Percentiles rank a stretch among this genome's conserved stretches.
These are phyloP conservation scores for Hyphopichia wangnamkhiaoensis DNA, from an alignment of 1,139 yeast genomes.

Conservation along the genomic window DNA sequence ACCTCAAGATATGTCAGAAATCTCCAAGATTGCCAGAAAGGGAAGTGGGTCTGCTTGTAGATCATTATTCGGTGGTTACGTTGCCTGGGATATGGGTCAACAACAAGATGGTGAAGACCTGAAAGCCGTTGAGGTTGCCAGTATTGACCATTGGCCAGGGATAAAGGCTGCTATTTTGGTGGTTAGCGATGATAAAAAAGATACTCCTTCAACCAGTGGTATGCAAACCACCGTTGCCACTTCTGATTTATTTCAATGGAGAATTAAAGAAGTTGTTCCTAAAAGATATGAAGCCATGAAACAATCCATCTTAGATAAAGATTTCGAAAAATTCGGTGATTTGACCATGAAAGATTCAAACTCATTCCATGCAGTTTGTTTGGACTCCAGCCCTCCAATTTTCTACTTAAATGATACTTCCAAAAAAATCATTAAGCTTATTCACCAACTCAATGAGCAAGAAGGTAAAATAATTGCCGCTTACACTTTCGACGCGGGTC, in stretches of 20 bases:
- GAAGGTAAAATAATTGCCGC: constrained; percentile 79
- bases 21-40: constrained; percentile 92
- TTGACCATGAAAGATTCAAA: constrained; percentile 95
- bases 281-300: constrained; percentile 81
- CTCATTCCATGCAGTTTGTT: constrained; percentile 95
- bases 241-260: constrained; percentile 77
- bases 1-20: constrained; percentile 78
- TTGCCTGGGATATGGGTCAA: constrained; percentile 98
- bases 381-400: constrained; percentile 94
- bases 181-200: constrained; percentile 90
- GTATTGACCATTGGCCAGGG: constrained; percentile 83
- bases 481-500: constrained; percentile 98
- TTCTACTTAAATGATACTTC: constrained; percentile 96
- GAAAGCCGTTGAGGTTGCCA: constrained; percentile 88
- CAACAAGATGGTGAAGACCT: constrained; percentile 79
- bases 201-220: constrained; percentile 91
- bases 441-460: constrained; percentile 72
- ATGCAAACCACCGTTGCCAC: constrained; percentile 95
- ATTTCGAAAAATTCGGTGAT: constrained; percentile 79
- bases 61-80: constrained; percentile 94
- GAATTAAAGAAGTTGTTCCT: constrained; percentile 83
- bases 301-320: constrained; percentile 63
- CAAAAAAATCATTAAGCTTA: constrained; percentile 76
- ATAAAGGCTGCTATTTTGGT: constrained; percentile 92
- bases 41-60: constrained; percentile 99